Evolutionary conservation across 1,284 basidiomycete genomes (phyloP), one percentile per base, ranked within the genome.

Genomic region (Ustilago nuda): DNA sequence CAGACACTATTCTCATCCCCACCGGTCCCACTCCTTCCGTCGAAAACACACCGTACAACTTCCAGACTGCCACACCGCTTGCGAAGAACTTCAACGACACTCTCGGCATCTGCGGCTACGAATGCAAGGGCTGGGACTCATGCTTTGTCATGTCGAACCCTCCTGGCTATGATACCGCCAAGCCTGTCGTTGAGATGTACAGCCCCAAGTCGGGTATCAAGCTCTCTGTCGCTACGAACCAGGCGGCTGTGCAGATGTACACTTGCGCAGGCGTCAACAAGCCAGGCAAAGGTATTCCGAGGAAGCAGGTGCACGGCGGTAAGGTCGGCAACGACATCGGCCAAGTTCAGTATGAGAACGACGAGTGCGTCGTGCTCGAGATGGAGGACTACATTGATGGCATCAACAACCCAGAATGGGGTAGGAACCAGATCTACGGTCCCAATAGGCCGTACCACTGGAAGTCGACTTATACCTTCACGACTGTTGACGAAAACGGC

Each of bases 361-460:
- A 78, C 57, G 60, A 67, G 23, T 82, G 81, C 55, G 70, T 82
- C 23, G 82, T 81, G 43, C 48, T 83, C 54, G 82, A 83, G 63
- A 70, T 78, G 77, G 77, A 83, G 63, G 82, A 80, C 19, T 79
- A 71, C 41, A 83, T 83, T 37, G 82, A 83, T 56, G 80, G 51
- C 0, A 81, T 83, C 67, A 83, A 83, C 52, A 54, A 83, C 15
- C 75, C 72, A 15, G 43, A 73, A 57, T 83, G 80, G 80, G 72
- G 72, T 9, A 61, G 78, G 23, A 64, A 79, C 54, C 76, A 79
- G 62, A 74, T 82, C 61, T 82, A 81, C 39, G 69, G 71, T n/a
- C 72, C 71, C 9, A 62, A 67, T 3, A 55, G 74, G n/a, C 77
- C 76, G 27, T 83, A 83, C 57, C 52, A 66, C 41, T 83, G 82